Evolutionary conservation across 1,139 yeast genomes (phyloP).

Genomic region (Kodamaea ohmeri): DNA sequence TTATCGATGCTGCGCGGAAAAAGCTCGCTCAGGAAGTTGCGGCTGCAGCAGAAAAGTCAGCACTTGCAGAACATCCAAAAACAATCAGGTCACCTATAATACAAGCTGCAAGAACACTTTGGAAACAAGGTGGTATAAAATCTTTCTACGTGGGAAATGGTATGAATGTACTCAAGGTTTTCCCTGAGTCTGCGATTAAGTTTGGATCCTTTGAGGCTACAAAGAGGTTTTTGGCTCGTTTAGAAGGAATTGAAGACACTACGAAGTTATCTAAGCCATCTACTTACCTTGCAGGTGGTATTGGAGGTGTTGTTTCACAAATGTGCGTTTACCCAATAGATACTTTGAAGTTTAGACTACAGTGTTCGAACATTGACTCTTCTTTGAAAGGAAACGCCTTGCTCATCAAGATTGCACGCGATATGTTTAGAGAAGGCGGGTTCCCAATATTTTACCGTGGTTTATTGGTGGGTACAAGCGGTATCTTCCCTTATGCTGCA

Average conservation of each 20-base stretch:
- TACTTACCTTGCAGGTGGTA: constrained; percentile 90
- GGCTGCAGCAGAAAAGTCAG: constrained; percentile 18
- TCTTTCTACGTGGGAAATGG: constrained; percentile 96
- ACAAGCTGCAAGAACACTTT: constrained; percentile 78
- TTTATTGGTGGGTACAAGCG: constrained; percentile 79
- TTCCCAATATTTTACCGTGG: constrained; percentile 80
- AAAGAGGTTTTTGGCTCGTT: constrained; percentile 66
- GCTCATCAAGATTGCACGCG: constrained; percentile 63
- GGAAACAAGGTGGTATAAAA: constrained; percentile 83
- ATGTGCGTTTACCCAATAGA: constrained; percentile 95
- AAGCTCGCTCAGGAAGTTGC: constrained; percentile 28
- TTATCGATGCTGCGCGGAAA: constrained; percentile 36
- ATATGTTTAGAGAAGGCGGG: constrained; percentile 82
- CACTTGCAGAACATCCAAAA: constrained; percentile 29
- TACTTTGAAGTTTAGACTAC: constrained; percentile 81
- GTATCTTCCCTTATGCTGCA: constrained; percentile 97
- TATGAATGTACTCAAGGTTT: constrained; percentile 84
- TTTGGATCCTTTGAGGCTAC: constrained; percentile 93
- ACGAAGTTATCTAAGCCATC: constrained; percentile 70
- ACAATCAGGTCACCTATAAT: constrained; percentile 64
- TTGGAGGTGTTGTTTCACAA: constrained; percentile 94
- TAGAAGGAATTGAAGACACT: constrained; percentile 78
- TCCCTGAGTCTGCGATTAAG: constrained; percentile 97
- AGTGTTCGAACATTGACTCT: constrained; percentile 69
- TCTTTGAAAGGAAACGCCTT: constrained; percentile 59